Evolutionary conservation across 1,139 yeast species (phyloP), one percentile per base, ranked within the genome.

Genomic region (Suhomyces ambrosiae): DNA sequence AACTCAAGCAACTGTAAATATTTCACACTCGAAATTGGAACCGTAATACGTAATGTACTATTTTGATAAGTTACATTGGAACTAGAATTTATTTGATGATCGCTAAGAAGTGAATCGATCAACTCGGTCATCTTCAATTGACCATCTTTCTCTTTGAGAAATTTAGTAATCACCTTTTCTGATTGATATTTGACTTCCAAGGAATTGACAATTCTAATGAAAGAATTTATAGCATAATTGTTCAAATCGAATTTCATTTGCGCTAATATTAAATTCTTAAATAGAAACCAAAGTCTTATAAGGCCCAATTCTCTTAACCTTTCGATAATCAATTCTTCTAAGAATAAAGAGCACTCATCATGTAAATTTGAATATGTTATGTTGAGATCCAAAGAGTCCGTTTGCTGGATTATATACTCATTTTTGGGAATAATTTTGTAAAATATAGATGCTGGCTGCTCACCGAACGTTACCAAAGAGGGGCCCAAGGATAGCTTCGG

Each of bases 361-460:
- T 58, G 53, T 6, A 80, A 48, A 37, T 68, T 70, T 14, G 75
- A 59, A 48, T 77, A 81, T 6, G 53, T 49, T n/a, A 81, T 64
- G 3, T 45, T 53, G 30, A 81, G 56, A 7, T 62, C 61, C 33
- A 81, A 60, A 4, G 60, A 52, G 34, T 74, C 79, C 6, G 65
- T 53, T 2, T 55, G 38, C 10, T 48, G 46, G 9, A 65, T 46
- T 6, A 34, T 32, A 26, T 56, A 54, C 5, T 40, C 45, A 2
- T 40, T 33, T 1, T 52, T 45, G 0, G 69, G 63, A 1, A 42
- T 57, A 16, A 85, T 70, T 35, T 74, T 71, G 56, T 76, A 86
- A 42, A 83, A 79, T 33, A 74, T 74, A 1, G 80, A 72, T 0
- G 80, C 79, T 0, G 89, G 86, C 41, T 86, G 89, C n/a, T 82